These are phyloP conservation scores for Aschersonia sp. DNA, from an alignment of 2,329 filamentous ascomycete species.

Conservation along the genomic window DNA sequence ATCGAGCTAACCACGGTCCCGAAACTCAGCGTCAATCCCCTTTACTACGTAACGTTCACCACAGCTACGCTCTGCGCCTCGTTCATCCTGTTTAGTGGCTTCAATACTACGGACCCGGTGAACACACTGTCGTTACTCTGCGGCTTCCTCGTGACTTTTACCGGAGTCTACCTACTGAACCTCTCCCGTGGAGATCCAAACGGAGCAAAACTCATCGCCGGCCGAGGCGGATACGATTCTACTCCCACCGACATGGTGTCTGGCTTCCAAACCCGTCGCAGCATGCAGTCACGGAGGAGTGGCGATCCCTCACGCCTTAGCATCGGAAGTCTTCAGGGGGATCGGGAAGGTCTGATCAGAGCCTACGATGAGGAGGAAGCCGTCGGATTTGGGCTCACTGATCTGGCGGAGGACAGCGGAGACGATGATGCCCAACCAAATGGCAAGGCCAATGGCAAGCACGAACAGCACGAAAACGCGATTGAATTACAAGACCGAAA, in stretches of 20 bases:
- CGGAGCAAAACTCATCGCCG: conserved; percentile 51
- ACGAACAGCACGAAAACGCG: conserved; percentile 22
- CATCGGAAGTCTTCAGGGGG: conserved; percentile 48
- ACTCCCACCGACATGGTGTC: conserved; percentile 87
- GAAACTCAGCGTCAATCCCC: conserved; percentile 62
- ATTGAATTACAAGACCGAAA: conserved; percentile 39
- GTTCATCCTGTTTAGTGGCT: conserved; percentile 89
- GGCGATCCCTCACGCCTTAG: conserved; percentile 49
- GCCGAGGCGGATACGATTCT: conserved; percentile 52
- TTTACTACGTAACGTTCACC: conserved; percentile 97
- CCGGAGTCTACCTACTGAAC: conserved; percentile 89
- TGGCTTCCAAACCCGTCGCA: conserved; percentile 75
- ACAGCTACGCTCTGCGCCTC: conserved; percentile 88
- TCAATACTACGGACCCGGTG: conserved; percentile 85
- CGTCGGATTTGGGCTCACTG: conserved; percentile 59
- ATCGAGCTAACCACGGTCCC: too few relatives aligned
- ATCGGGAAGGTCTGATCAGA: conserved; percentile 72
- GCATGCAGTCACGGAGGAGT: conserved; percentile 80
- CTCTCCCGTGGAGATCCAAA: conserved; percentile 87
- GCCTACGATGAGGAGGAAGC: conserved; percentile 77
- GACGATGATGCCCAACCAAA: conserved; percentile 34
- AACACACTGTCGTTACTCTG: conserved; percentile 86
- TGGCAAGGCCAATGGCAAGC: conserved; percentile 25
- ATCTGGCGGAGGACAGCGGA: conserved; percentile 66
- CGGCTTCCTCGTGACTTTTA: conserved; percentile 89